Evolutionary conservation across 2,329 filamentous ascomycete species (phyloP), one percentile per base, ranked within the genome.

Genomic region (Endocalyx cinctus): DNA sequence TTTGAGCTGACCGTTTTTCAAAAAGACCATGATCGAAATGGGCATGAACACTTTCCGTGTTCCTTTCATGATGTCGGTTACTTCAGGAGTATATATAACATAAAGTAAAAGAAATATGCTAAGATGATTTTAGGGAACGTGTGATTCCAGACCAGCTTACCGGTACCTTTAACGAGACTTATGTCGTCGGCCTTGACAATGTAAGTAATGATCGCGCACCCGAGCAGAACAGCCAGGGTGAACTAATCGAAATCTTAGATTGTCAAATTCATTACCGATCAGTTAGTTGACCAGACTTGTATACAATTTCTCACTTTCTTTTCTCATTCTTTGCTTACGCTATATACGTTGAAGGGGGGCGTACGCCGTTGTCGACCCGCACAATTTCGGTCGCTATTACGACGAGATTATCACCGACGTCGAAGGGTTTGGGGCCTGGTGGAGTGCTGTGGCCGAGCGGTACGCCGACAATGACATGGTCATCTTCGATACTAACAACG

Each of bases 401-500:
- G 59, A 53, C 44, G 54, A 58, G 20, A 62, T 79, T 57, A 78
- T 79, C 57, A 69, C 63, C 29, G 66, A 70, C 43, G 63, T 63
- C 5, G 50, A 56, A 10, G 69, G 64, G 43, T 82, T 82, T 57
- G 57, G 66, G 30, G 61, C 67, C 12, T 82, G 70, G 61, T 81
- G 75, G 72, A 60, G 57, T 25, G 77, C 67, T 29, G 49, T 81
- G 10, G 77, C 76, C 5, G 58, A 55, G 6, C 58, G 65, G 30
- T 81, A 78, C 55, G 64, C 60, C 40, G 50, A 52, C 51, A 76
- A 82, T 58, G 48, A 59, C 29, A 63, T 66, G 25, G 77, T 81
- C 50, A 67, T 82, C 50, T 80, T 80, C 42, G 76, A 81, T 58
- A 79, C 74, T 43, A 81, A 81, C 69, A 82, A 82, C 57, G 77